A percentile compares a stretch with the other conserved stretches of the same genome.
These are phyloP conservation scores for Phlebiopsis flavidoalba DNA, from an alignment of 768 basidiomycete species.

Conservation along the genomic window DNA sequence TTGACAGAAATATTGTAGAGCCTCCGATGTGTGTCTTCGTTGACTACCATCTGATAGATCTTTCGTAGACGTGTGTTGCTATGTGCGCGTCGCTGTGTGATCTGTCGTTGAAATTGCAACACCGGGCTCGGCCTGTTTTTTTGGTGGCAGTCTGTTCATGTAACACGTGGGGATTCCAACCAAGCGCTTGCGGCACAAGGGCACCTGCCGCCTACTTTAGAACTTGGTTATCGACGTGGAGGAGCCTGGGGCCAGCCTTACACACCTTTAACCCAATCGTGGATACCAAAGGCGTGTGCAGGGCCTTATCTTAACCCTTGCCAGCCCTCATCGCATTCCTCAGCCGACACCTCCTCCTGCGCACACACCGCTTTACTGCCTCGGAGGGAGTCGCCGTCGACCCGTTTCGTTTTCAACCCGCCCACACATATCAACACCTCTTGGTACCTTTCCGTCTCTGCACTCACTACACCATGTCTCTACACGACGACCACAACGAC, in stretches of 20 bases:
- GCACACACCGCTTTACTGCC: not conserved
- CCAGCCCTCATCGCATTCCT: not conserved
- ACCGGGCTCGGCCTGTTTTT: not conserved
- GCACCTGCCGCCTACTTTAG: not conserved
- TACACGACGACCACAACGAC: slow-evolving; percentile 18
- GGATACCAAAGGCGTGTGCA: not conserved
- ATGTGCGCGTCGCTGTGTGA: not conserved
- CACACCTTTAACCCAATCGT: too few species aligned
- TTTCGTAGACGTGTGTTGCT: not conserved
- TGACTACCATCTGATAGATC: not conserved
- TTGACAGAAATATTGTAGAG: slow-evolving; percentile 1
- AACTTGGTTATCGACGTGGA: not conserved
- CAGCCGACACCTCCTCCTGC: not conserved
- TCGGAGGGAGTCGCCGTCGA: not conserved
- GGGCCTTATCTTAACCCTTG: not conserved
- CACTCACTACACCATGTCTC: slow-evolving; percentile 23
- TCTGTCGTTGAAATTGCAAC: not conserved
- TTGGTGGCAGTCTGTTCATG: not conserved
- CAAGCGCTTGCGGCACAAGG: not conserved
- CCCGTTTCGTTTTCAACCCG: not conserved
- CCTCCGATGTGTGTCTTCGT: not conserved
- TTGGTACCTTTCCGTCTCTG: not conserved
- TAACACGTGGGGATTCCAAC: not conserved
- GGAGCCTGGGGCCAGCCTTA: not conserved
- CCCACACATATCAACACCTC: not conserved